Evolutionary conservation across 768 basidiomycete species (phyloP).

Genomic region (Saitozyma podzolica): DNA sequence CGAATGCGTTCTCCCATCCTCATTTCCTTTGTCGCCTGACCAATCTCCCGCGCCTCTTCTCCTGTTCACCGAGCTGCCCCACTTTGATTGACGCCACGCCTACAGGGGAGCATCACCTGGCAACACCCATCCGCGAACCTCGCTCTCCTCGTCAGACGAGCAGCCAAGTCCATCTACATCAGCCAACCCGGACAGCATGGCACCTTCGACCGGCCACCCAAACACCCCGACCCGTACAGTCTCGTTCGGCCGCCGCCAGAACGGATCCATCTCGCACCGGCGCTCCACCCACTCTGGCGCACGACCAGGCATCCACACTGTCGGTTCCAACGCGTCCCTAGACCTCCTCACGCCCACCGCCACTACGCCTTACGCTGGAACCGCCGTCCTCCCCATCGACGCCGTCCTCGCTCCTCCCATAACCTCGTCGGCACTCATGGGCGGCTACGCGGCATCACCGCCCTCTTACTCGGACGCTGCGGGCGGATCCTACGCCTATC

Average conservation of each 20-base stretch:
- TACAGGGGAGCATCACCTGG: no score
- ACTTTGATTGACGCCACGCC: no score
- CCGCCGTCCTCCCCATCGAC: slow-evolving; percentile 7
- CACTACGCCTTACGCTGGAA: neutral
- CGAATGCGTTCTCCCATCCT: no score
- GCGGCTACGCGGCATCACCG: slow-evolving; percentile 8
- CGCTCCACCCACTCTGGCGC: neutral
- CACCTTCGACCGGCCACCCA: no score
- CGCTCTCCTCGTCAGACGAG: no score
- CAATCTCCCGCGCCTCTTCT: no score
- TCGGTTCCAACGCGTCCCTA: slow-evolving; percentile 24
- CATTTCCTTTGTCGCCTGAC: no score
- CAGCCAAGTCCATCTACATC: no score
- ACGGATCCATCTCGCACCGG: neutral
- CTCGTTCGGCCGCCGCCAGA: slow-evolving; percentile 4
- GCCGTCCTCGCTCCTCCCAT: slow-evolving; percentile 1
- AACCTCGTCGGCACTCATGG: neutral
- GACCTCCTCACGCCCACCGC: slow-evolving; percentile 16
- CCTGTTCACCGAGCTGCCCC: no score
- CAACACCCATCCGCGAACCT: no score
- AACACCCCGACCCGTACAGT: slow-evolving; percentile 1
- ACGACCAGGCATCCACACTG: slow-evolving; percentile 21
- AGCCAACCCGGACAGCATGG: no score
- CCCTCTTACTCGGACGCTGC: slow-evolving; percentile 10
- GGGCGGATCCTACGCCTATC: slow-evolving; percentile 13